Base-by-base conservation (phyloP, 202 grass and related monocot species). In the Setaria italica region DNA sequence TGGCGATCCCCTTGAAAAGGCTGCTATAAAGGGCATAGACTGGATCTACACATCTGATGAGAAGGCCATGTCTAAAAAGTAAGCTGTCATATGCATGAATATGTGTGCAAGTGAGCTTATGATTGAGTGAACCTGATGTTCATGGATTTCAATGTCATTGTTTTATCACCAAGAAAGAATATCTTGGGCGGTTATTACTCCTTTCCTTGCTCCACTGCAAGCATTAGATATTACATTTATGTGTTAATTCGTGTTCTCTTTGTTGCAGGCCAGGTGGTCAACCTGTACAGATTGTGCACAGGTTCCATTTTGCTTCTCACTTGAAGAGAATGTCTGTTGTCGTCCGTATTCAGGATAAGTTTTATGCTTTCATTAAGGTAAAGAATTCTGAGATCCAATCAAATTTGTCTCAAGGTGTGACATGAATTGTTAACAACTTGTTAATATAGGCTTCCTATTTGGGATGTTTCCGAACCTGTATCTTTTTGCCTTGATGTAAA, bases 31-130 rank as follows among this genome's bases (percentile, higher is more conserved):
- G 83, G 97, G 97, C 81, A 96, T 99, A 91, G 93, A 96, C 83
- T 99, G 97, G 97, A 96, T 91, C 82, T 99, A 99, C 85, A 99
- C 97, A 47, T 93, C 97, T 68, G 97, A 99, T 82, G 94, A 99
- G 88, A 99, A 96, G 85, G 97, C 94, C 73, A 85, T 96, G 85
- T 78, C 90, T 77, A 99, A 91, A 91, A 92, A 76, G 93, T 92
- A 92, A 90, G 85, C 71, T 90, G 66, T 80, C 56, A 70, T 84
- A 80, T 77, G 57, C 73, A 34, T 80, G 47, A 84, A 87, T 87
- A 74, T 62, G 56, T 84, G 60, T 50, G 21, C 30, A 77, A 30
- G 14, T 72, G 13, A 59, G 11, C 60, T 50, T 71, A 43, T 68
- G 11, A 30, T 67, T 73, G 35, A 45, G 49, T 77, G 46, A 80